Base-by-base conservation (phyloP, 2,329 filamentous ascomycete species). In the Ceratocystis variospora region DNA sequence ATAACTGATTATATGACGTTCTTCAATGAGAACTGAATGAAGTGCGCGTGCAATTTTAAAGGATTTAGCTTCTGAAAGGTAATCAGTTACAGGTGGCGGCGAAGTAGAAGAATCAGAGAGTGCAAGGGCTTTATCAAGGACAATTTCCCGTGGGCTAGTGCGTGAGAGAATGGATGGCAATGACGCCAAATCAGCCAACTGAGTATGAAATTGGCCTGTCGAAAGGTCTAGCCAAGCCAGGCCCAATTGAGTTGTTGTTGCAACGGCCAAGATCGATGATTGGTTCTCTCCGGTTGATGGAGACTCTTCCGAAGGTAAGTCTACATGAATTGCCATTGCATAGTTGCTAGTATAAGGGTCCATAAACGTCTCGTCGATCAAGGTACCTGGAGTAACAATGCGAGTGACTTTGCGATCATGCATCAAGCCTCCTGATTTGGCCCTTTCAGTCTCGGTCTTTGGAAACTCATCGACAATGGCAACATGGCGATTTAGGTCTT, bases 311-410 rank as follows among this genome's bases (percentile, higher is more conserved):
- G 25, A 7, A 37, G 37, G 33, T 25, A 48, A n/a, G 12, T 67
- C 68, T 33, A 88, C 74, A 72, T 95, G 84, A 61, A 97, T 82
- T 46, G 89, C 87, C 73, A 97, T 83, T 44, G 97, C 81, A 74
- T 93, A 99, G 74, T 96, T 97, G 76, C 94, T 96, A 71, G 89
- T 86, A 73, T 89, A 93, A 1, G 91, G 90, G 73, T 97, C 90
- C 80, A 99, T 91, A 75, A 97, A 99, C 71, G 91, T 92, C 76
- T 99, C 94, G 75, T 99, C 94, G 70, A 99, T 96, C 65, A 99
- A 79, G 1, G 94, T 99, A 22, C 94, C 94, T 0, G 94, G 91
- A 0, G 94, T 97, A 72, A 99, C 85, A 70, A 99, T 87, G 67
- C 94, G 86, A 19, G 89, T 84, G 15, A 99, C 90, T 70, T 81